Evolutionary conservation across 495 filamentous ascomycete genomes (phyloP).

Genomic region (Tuber calosporum): DNA sequence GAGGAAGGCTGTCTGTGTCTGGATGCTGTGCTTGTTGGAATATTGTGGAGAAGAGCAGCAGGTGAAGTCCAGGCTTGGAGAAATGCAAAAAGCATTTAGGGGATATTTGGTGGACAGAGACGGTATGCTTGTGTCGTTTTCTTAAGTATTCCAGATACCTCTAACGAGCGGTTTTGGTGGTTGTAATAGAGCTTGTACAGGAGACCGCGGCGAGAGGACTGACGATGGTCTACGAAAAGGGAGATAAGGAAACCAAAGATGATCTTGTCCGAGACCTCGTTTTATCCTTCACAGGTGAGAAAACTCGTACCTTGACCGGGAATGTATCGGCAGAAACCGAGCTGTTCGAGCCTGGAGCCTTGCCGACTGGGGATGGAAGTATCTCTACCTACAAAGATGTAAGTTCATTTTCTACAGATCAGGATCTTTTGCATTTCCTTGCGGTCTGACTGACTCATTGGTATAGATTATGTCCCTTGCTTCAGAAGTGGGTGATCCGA

Average conservation of each 20-base stretch:
- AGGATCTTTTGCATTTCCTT: neutral
- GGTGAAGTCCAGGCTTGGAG: conserved; percentile 62
- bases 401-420: neutral
- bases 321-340: conserved; percentile 83
- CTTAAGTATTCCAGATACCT: neutral
- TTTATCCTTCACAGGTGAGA: conserved; percentile 70
- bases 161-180: neutral
- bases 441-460: conserved; percentile 4
- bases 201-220: conserved; percentile 89
- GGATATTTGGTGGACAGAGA: conserved; percentile 79
- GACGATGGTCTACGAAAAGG: conserved; percentile 83
- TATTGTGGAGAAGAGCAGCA: conserved; percentile 70
- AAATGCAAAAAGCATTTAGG: conserved; percentile 82
- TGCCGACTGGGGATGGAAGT: conserved; percentile 85
- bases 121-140: conserved; percentile 19
- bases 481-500: conserved; percentile 87
- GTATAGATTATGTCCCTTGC: conserved; percentile 86
- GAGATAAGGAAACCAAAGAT: conserved; percentile 68
- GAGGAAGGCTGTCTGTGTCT: conserved; percentile 36
- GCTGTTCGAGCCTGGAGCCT: conserved; percentile 84
- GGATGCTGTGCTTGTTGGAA: conserved; percentile 78
- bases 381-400: conserved; percentile 72
- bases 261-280: conserved; percentile 81
- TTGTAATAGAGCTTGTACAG: conserved; percentile 66
- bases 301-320: conserved; percentile 57